Conservation (phyloP, 179 eudicot genomes). For the Dionaea muscipula region DNA sequence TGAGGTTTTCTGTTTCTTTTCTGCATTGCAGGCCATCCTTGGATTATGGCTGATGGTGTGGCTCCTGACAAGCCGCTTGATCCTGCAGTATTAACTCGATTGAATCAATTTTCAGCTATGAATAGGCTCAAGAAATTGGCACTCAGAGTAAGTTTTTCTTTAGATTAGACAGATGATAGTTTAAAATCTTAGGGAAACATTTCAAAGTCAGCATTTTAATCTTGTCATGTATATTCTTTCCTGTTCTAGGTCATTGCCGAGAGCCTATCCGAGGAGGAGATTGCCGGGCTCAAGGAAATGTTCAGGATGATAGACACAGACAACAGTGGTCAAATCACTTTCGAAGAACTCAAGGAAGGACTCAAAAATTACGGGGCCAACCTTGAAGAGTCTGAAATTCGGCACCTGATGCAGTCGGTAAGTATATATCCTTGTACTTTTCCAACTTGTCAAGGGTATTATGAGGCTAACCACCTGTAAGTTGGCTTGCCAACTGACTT, state of each 20-base stretch:
- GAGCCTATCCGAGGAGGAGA: constrained; percentile 14
- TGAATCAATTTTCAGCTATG: constrained; percentile 13
- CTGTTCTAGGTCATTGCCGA: constrained; percentile 9
- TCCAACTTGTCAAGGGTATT: too few relatives aligned
- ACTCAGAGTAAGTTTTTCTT: constrained; percentile 8
- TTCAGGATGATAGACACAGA: constrained; percentile 12
- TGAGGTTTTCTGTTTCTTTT: too few relatives aligned
- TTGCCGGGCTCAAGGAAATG: constrained; percentile 13
- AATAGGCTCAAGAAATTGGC: constrained; percentile 15
- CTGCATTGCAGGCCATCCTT: constrained; percentile 8
- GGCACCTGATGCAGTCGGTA: constrained; percentile 12
- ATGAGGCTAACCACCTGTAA: too few relatives aligned
- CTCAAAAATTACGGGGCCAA: constrained; percentile 12
- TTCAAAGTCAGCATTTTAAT: background rate
- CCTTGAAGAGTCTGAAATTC: constrained; percentile 15
- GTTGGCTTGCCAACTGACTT: too few relatives aligned
- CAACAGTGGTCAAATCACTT: constrained; percentile 13
- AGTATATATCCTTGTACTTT: background rate
- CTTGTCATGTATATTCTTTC: background rate
- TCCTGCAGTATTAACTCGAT: constrained; percentile 8
- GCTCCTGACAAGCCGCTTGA: constrained; percentile 16
- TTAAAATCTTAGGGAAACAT: background rate
- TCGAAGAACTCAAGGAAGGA: constrained; percentile 14
- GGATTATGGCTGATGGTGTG: constrained; percentile 14
- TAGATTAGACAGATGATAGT: background rate